Evolutionary conservation across 1,284 basidiomycete species (phyloP).

Genomic region (Ceratobasidium sp.): DNA sequence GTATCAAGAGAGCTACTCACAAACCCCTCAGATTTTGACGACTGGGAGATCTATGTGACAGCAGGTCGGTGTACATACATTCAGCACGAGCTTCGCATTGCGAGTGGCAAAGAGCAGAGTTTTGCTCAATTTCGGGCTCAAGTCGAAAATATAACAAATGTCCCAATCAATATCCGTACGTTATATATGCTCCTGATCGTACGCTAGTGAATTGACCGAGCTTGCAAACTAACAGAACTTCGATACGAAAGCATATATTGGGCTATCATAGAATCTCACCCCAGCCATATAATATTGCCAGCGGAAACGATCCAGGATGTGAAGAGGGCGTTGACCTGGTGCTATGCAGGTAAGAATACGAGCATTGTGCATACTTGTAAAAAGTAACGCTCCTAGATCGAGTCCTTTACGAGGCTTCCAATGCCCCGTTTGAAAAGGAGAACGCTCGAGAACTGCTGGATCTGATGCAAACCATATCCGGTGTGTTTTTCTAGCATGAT

Average conservation of each 20-base stretch:
- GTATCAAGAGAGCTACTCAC: not conserved
- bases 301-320: slow-evolving; percentile 13
- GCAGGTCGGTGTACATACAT: not conserved
- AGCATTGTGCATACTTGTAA: not conserved
- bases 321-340: slow-evolving; percentile 43
- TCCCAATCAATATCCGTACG: not conserved
- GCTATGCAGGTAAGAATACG: slow-evolving; percentile 37
- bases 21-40: not conserved
- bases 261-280: slow-evolving; percentile 43
- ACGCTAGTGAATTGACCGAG: not conserved
- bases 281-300: slow-evolving; percentile 28
- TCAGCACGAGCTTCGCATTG: not conserved
- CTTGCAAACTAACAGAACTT: not conserved
- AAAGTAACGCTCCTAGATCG: not conserved
- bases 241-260: slow-evolving; percentile 32
- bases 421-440: slow-evolving; percentile 10
- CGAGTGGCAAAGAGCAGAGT: not conserved
- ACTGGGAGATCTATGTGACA: not conserved
- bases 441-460: slow-evolving; percentile 8
- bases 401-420: not conserved
- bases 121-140: not conserved
- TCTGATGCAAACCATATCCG: slow-evolving; percentile 4
- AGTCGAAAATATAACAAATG: not conserved
- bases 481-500: not conserved
- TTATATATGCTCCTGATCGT: too few relatives aligned